These are phyloP conservation scores for Rhizophora apiculata DNA, from an alignment of 345 rosid species.

Conservation along the genomic window DNA sequence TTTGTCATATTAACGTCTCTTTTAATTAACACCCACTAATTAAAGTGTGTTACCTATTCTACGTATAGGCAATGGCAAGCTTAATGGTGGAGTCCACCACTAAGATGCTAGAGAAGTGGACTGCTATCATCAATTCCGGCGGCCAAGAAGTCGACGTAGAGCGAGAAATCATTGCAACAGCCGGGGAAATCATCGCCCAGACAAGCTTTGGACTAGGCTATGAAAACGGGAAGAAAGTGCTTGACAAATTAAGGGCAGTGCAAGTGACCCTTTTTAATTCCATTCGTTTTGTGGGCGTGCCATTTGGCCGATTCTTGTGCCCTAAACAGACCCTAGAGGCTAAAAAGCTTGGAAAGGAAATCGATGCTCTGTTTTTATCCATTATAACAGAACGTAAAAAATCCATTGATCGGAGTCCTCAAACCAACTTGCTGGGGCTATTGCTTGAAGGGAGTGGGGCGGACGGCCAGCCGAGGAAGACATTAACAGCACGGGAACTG, in stretches of 20 bases:
- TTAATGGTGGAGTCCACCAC: slow-evolving; percentile 79
- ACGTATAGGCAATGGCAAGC: slow-evolving; percentile 60
- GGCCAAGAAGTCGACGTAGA: slow-evolving; percentile 60
- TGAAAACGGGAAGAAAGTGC: slow-evolving; percentile 50
- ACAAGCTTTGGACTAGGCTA: slow-evolving; percentile 77
- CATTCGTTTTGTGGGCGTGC: slow-evolving; percentile 84
- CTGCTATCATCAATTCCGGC: slow-evolving; percentile 40
- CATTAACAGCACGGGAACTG: slow-evolving; percentile 51
- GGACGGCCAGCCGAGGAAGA: slow-evolving; percentile 41
- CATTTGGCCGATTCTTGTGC: slow-evolving; percentile 51
- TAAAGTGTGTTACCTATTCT: slow-evolving; percentile 10
- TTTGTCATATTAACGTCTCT: no score
- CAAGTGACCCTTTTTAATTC: slow-evolving; percentile 69
- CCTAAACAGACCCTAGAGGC: slow-evolving; percentile 53
- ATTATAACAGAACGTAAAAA: slow-evolving; percentile 51
- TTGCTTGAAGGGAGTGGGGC: slow-evolving; percentile 35
- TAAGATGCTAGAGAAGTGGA: slow-evolving; percentile 75
- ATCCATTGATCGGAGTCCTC: slow-evolving; percentile 11
- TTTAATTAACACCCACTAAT: background rate
- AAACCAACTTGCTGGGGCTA: slow-evolving; percentile 58
- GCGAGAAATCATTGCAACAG: slow-evolving; percentile 55
- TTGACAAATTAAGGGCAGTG: slow-evolving; percentile 65
- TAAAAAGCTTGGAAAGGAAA: slow-evolving; percentile 57
- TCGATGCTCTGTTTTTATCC: slow-evolving; percentile 56
- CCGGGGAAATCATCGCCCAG: slow-evolving; percentile 84